Evolutionary conservation across 129 eudicot genomes (phyloP).

Genomic region (Artemisia tridentata): DNA sequence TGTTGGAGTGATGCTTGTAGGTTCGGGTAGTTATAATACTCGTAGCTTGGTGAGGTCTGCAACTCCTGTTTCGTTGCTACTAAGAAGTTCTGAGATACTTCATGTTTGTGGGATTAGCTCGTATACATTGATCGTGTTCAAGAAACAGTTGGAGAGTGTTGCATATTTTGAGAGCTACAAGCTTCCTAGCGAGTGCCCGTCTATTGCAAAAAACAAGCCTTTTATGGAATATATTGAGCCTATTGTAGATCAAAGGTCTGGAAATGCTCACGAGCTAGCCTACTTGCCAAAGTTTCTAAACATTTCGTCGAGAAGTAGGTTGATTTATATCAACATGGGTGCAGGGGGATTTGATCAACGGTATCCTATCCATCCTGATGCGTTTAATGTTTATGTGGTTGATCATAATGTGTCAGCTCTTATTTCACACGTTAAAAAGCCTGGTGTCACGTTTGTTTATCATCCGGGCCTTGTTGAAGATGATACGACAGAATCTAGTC

Average conservation of each 20-base stretch:
- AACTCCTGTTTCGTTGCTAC: constrained; percentile 56
- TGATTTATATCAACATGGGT: constrained; percentile 76
- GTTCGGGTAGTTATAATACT: constrained; percentile 34
- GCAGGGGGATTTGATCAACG: constrained; percentile 43
- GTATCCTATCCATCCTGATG: constrained; percentile 45
- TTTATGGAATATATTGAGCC: constrained; percentile 69
- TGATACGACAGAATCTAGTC: constrained; percentile 24
- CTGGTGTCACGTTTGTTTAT: constrained; percentile 79
- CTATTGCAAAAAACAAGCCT: constrained; percentile 60
- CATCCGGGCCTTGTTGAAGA: constrained; percentile 67
- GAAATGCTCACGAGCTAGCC: constrained; percentile 20
- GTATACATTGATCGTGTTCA: constrained; percentile 58
- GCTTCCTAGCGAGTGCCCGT: constrained; percentile 71
- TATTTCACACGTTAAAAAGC: constrained; percentile 66
- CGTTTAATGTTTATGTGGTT: constrained; percentile 59
- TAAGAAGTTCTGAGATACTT: constrained; percentile 67
- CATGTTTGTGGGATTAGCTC: constrained; percentile 56
- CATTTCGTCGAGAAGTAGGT: constrained; percentile 59
- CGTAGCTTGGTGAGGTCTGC: constrained; percentile 69
- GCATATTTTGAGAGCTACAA: constrained; percentile 43
- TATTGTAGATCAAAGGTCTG: constrained; percentile 28
- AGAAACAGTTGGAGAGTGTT: constrained; percentile 36
- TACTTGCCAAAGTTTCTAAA: constrained; percentile 56
- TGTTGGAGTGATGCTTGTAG: constrained; percentile 71
- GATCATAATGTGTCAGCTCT: constrained; percentile 76